A percentile compares a stretch with the other conserved stretches of the same genome.
Conservation (phyloP, 208 protist species). For the Leishmania braziliensis region DNA sequence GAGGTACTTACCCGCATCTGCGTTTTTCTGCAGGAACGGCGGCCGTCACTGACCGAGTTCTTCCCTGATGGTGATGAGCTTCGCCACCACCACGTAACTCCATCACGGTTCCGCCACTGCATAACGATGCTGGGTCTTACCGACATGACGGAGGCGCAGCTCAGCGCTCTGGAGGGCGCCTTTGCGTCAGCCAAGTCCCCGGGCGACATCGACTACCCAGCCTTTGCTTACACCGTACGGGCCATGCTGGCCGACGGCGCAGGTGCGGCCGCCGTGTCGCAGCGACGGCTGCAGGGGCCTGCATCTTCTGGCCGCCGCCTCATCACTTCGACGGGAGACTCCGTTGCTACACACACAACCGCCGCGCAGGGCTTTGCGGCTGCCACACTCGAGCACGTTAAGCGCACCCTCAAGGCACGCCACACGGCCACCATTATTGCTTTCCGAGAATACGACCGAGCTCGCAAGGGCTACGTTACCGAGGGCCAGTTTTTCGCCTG, state of each 20-base stretch:
- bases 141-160: slow-evolving; percentile 51
- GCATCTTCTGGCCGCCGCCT: not conserved
- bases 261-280: slow-evolving; percentile 45
- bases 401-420: slow-evolving; percentile 52
- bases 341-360: not conserved
- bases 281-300: slow-evolving; percentile 38
- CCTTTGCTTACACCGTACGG: slow-evolving; percentile 61
- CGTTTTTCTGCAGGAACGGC: slow-evolving; percentile 73
- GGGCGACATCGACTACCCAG: slow-evolving; percentile 68
- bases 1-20: slow-evolving; percentile 57
- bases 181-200: slow-evolving; percentile 44
- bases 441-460: slow-evolving; percentile 85
- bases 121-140: slow-evolving; percentile 74
- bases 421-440: slow-evolving; percentile 53
- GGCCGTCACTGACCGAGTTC: slow-evolving; percentile 69
- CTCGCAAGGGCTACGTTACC: slow-evolving; percentile 77
- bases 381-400: slow-evolving; percentile 49
- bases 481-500: slow-evolving; percentile 87
- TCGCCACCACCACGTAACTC: slow-evolving; percentile 75
- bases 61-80: slow-evolving; percentile 89
- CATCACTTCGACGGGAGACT: not conserved
- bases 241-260: slow-evolving; percentile 52
- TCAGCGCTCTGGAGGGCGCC: slow-evolving; percentile 52
- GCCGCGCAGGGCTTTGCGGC: slow-evolving; percentile 23
- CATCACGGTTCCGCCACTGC: slow-evolving; percentile 78